Conservation (phyloP, 2,329 filamentous ascomycete species). For the Emmonsiellopsis sp. region DNA sequence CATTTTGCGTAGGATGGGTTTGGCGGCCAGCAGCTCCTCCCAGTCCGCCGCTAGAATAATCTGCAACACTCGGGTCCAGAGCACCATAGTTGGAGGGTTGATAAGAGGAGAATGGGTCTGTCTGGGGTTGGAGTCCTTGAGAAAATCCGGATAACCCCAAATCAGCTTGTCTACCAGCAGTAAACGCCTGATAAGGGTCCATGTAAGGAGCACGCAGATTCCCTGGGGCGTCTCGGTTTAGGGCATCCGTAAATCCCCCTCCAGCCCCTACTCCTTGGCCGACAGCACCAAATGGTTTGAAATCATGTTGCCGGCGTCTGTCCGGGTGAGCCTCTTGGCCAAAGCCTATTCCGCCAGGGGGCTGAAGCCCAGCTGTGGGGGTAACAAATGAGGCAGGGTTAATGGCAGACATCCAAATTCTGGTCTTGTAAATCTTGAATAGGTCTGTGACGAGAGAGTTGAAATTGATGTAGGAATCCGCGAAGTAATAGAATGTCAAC, state of each 20-base stretch:
- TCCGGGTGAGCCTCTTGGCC: slow-evolving; percentile 29
- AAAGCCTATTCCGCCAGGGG: slow-evolving; percentile 57
- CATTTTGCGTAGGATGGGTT: slow-evolving; percentile 32
- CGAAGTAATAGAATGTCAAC: slow-evolving; percentile 97
- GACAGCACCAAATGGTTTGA: slow-evolving; percentile 17
- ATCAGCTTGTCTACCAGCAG: slow-evolving; percentile 23
- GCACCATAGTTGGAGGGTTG: slow-evolving; percentile 25
- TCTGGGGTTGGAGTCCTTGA: slow-evolving; percentile 16
- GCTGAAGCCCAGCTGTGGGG: slow-evolving; percentile 62
- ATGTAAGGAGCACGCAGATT: slow-evolving; percentile 25
- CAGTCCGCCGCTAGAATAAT: slow-evolving; percentile 25
- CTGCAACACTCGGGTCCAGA: slow-evolving; percentile 26
- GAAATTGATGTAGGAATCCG: slow-evolving; percentile 97
- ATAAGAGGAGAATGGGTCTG: slow-evolving; percentile 30
- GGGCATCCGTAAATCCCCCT: slow-evolving; percentile 11
- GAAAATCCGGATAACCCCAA: slow-evolving; percentile 20
- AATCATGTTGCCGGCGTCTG: slow-evolving; percentile 34
- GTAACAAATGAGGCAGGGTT: slow-evolving; percentile 93
- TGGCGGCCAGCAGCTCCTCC: slow-evolving; percentile 17
- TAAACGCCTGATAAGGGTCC: slow-evolving; percentile 30
- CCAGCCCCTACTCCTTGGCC: slow-evolving; percentile 10
- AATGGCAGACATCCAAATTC: slow-evolving; percentile 99
- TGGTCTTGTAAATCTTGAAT: slow-evolving; percentile 98
- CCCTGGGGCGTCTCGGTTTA: slow-evolving; percentile 19
- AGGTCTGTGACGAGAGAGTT: slow-evolving; percentile 94